Conservation (phyloP, 2,329 filamentous ascomycete genomes). For the Xylariaceae sp. region DNA sequence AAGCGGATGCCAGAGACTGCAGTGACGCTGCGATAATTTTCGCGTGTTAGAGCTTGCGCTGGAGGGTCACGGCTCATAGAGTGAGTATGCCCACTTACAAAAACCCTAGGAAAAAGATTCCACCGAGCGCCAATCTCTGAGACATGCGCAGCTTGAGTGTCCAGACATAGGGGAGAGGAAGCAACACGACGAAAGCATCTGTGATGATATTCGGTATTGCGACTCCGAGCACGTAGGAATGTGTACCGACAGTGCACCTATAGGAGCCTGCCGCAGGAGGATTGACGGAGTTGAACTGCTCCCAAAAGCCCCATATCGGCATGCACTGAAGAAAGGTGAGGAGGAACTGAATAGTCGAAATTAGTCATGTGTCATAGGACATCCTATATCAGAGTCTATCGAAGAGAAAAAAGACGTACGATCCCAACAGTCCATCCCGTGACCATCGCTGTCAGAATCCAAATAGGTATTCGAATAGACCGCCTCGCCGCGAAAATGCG, state of each 20-base stretch:
- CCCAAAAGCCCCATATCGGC: background rate
- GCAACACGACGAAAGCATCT: background rate
- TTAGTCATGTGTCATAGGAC: background rate
- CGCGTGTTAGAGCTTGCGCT: too few relatives aligned
- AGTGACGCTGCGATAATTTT: background rate
- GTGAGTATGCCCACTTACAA: background rate
- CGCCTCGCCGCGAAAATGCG: background rate
- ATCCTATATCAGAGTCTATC: background rate
- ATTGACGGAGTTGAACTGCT: background rate
- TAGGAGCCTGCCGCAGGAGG: background rate
- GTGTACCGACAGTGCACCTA: background rate
- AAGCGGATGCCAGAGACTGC: background rate
- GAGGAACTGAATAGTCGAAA: too few relatives aligned
- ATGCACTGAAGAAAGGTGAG: background rate
- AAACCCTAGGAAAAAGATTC: background rate
- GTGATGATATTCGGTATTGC: conserved; percentile 1
- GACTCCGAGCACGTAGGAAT: background rate
- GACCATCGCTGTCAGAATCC: background rate
- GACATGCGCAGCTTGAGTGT: background rate
- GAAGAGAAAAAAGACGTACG: background rate
- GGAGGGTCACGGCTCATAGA: too few relatives aligned
- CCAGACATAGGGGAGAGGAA: background rate
- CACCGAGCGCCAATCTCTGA: background rate
- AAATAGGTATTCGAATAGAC: conserved; percentile 1
- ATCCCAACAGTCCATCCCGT: background rate